Evolutionary conservation across 805 yeast genomes (phyloP).

Genomic region (Geotrichum ghanense): DNA sequence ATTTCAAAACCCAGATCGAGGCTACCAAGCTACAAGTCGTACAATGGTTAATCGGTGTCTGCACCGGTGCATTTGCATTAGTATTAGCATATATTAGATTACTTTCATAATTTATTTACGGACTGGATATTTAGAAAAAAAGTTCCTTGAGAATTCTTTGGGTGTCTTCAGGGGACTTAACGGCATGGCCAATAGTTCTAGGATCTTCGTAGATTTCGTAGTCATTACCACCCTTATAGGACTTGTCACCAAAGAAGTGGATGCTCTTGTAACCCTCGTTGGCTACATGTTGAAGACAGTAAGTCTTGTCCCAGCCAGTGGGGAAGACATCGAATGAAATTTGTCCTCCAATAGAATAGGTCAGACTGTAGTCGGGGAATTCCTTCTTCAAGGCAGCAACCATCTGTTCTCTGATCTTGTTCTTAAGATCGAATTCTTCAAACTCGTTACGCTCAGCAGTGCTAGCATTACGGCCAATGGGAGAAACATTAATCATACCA

Average conservation of each 20-base stretch:
- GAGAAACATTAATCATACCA: conserved; percentile 98
- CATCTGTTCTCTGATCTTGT: conserved; percentile 73
- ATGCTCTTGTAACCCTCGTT: conserved; percentile 74
- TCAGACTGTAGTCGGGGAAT: conserved; percentile 75
- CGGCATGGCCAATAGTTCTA: conserved; percentile 95
- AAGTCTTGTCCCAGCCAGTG: conserved; percentile 99
- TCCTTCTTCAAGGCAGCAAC: conserved; percentile 74
- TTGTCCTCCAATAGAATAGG: conserved; percentile 99
- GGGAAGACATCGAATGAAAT: conserved; percentile 99
- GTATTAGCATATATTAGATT: conserved; percentile 85
- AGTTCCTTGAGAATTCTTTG: conserved; percentile 71
- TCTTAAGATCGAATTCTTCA: conserved; percentile 71
- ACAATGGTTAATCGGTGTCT: conserved; percentile 98
- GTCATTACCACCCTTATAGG: conserved; percentile 95
- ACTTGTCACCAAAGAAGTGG: conserved; percentile 98
- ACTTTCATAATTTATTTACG: conserved; percentile 33
- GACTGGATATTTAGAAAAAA: conserved; percentile 30
- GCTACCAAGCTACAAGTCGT: conserved; percentile 91
- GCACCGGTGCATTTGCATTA: conserved; percentile 95
- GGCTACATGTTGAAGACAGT: conserved; percentile 87
- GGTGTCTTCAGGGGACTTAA: conserved; percentile 82
- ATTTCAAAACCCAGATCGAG: conserved; percentile 91
- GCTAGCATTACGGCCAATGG: conserved; percentile 96
- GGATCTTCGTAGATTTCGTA: conserved; percentile 87
- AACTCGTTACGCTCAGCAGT: conserved; percentile 87